Conservation (phyloP, 805 yeast genomes). For the Nematodospora valgi region DNA sequence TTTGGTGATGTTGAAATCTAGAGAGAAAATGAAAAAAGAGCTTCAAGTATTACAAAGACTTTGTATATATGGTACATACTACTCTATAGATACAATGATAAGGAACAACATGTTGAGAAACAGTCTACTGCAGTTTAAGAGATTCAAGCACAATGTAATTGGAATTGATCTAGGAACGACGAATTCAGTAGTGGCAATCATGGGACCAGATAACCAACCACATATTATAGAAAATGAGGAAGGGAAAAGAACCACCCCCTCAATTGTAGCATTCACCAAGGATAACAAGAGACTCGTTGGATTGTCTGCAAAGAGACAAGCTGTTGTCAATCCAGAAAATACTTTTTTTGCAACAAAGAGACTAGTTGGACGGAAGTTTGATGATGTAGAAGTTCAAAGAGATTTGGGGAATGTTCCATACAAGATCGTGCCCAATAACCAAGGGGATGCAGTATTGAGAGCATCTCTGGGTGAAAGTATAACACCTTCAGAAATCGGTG, state of each 20-base stretch:
- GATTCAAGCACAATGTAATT: constrained; percentile 42
- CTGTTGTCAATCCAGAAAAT: constrained; percentile 68
- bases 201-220: constrained; percentile 55
- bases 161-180: constrained; percentile 88
- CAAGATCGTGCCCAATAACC: constrained; percentile 52
- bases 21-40: no score
- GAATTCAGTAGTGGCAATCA: constrained; percentile 80
- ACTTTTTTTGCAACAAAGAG: constrained; percentile 83
- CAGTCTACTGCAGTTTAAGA: background rate
- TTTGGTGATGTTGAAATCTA: no score
- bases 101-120: no score
- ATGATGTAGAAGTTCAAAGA: constrained; percentile 66
- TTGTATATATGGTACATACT: no score
- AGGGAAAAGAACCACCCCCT: constrained; percentile 78
- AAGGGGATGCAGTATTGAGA: constrained; percentile 70
- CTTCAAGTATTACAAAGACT: no score
- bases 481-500: constrained; percentile 73
- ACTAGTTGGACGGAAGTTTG: constrained; percentile 68
- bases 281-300: constrained; percentile 54
- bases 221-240: constrained; percentile 72
- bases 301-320: constrained; percentile 72
- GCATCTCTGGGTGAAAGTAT: constrained; percentile 42
- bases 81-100: no score
- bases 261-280: constrained; percentile 59
- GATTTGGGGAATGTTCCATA: constrained; percentile 65